phyloP scores from a whole-genome alignment of 2,329 filamentous ascomycete species.

The Trichoderma atroviride region DNA sequence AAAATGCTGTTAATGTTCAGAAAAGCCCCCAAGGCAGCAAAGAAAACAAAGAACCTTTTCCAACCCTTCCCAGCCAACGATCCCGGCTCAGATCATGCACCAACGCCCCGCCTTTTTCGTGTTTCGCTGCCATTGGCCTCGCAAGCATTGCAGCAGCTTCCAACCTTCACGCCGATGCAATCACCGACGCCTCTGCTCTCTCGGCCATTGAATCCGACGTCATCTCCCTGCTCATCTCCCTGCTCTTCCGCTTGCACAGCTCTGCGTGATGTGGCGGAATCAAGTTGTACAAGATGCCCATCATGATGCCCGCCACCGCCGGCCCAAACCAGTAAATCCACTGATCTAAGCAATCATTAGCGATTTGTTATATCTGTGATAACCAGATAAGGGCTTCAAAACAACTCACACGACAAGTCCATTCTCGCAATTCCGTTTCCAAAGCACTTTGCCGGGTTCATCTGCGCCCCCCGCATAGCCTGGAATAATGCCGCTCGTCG shows the following conservation, averaged over 20 bases:
- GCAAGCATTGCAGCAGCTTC: not conserved
- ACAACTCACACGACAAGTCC: constrained; percentile 31
- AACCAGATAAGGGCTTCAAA: not conserved
- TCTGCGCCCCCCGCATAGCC: constrained; percentile 47
- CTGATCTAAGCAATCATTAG: constrained; percentile 32
- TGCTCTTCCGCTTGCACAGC: not conserved
- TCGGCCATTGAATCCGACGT: not conserved
- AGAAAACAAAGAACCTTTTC: not conserved
- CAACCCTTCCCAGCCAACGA: not conserved
- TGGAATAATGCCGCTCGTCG: constrained; percentile 42
- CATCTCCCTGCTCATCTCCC: not conserved
- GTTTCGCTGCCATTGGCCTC: constrained; percentile 7
- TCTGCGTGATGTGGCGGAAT: constrained; percentile 37
- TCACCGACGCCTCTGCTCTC: not conserved
- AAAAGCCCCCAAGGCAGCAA: not conserved
- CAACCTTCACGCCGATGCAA: not conserved
- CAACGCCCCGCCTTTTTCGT: no score
- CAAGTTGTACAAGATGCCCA: constrained; percentile 36
- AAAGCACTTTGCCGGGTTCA: constrained; percentile 52
- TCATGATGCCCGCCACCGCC: constrained; percentile 35
- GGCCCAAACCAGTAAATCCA: constrained; percentile 46
- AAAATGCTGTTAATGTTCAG: not conserved
- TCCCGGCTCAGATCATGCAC: not conserved
- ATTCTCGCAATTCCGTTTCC: constrained; percentile 45
- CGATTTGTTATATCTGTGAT: not conserved